Evolutionary conservation across 2,329 filamentous ascomycete genomes (phyloP).

Genomic region (Trichoderma sp.): DNA sequence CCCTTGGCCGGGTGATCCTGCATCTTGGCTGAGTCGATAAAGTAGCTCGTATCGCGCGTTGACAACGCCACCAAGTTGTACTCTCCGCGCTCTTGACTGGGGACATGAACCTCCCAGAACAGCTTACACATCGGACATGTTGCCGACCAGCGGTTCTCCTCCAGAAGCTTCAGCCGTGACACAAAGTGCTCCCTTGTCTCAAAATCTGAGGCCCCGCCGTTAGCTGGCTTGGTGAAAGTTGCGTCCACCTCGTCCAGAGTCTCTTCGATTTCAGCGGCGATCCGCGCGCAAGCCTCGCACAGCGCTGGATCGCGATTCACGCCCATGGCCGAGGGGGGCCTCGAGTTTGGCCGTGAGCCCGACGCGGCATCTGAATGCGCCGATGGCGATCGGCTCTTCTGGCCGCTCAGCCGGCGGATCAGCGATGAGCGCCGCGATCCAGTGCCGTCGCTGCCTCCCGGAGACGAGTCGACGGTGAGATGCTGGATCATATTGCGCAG

Average conservation of each 20-base stretch:
- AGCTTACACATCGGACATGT: constrained; percentile 42
- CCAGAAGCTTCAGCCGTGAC: constrained; percentile 33
- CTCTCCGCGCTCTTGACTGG: constrained; percentile 36
- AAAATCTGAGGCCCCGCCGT: constrained; percentile 36
- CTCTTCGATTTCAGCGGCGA: constrained; percentile 39
- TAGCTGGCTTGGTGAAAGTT: constrained; percentile 34
- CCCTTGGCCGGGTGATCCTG: constrained; percentile 36
- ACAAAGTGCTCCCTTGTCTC: constrained; percentile 38
- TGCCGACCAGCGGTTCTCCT: constrained; percentile 38
- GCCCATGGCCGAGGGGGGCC: constrained; percentile 26
- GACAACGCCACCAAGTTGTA: constrained; percentile 40
- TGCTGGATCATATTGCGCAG: constrained; percentile 43
- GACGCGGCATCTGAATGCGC: constrained; percentile 37
- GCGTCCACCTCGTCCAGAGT: constrained; percentile 38
- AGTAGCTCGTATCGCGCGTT: constrained; percentile 39
- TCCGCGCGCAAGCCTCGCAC: constrained; percentile 37
- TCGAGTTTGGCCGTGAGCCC: constrained; percentile 29
- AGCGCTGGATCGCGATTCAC: constrained; percentile 36
- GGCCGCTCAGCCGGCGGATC: constrained; percentile 42
- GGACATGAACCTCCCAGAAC: constrained; percentile 38
- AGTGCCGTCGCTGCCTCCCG: constrained; percentile 35
- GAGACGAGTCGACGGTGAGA: constrained; percentile 37
- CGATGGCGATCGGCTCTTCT: constrained; percentile 41
- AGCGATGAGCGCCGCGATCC: constrained; percentile 36
- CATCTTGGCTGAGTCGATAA: constrained; percentile 38